Conservation (phyloP, 306 rosid genomes). For the Cicer bijugum region DNA sequence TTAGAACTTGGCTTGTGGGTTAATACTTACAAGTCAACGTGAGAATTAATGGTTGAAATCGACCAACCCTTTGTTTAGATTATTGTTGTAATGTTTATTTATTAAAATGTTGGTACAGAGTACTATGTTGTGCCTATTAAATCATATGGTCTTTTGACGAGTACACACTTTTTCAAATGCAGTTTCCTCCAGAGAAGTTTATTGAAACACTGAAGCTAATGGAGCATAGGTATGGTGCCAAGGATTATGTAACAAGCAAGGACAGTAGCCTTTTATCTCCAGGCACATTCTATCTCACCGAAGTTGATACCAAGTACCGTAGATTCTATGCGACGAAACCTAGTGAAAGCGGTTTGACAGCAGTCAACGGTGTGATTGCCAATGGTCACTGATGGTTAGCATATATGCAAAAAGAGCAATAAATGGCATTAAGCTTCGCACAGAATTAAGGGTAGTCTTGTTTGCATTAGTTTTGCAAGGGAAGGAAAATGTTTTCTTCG, state of each 20-base stretch:
- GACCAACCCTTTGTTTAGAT: not conserved
- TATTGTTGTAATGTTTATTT: not conserved
- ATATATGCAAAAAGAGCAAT: not conserved
- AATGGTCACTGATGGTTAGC: slow-evolving; percentile 69
- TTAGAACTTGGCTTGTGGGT: not conserved
- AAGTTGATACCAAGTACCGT: slow-evolving; percentile 86
- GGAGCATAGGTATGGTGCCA: slow-evolving; percentile 96
- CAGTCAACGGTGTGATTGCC: slow-evolving; percentile 53
- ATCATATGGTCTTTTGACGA: slow-evolving; percentile 42
- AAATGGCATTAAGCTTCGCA: slow-evolving; percentile 30
- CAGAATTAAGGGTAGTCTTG: slow-evolving; percentile 38
- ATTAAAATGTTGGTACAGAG: slow-evolving; percentile 25
- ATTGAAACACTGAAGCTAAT: slow-evolving; percentile 83
- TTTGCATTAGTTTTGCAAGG: slow-evolving; percentile 43
- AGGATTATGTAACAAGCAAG: slow-evolving; percentile 90
- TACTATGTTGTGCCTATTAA: slow-evolving; percentile 9
- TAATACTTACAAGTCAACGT: not conserved
- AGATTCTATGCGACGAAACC: slow-evolving; percentile 78
- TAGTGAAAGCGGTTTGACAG: slow-evolving; percentile 32
- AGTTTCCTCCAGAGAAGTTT: slow-evolving; percentile 81
- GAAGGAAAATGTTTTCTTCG: slow-evolving; percentile 42
- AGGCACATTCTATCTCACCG: slow-evolving; percentile 95
- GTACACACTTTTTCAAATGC: slow-evolving; percentile 41
- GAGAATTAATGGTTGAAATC: slow-evolving; percentile 3
- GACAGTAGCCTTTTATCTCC: slow-evolving; percentile 72